Base-by-base conservation (phyloP, 352 stramenopile species). In the Peronospora destructor region DNA sequence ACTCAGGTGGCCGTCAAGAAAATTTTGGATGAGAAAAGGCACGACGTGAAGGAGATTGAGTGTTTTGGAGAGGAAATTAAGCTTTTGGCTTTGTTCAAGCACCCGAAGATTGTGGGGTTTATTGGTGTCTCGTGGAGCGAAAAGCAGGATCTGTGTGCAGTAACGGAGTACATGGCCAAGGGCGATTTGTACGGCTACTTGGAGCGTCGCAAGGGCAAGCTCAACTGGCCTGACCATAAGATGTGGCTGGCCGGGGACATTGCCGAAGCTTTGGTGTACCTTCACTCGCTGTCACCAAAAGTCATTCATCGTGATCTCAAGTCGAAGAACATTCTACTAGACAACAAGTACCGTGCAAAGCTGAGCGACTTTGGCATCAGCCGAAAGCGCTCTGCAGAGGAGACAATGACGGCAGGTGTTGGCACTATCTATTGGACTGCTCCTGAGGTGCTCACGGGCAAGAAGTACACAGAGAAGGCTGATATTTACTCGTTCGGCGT, bases 291-390 rank as follows among this genome's bases (percentile, higher is more conserved):
- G 16, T 80, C 71, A 36, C 78, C 78, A 23, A 87, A 84, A 61
- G 67, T 94, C 54, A 89, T 94, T 61, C 80, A 91, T 55, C 76
- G 79, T n/a, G 76, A 88, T 48, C 64, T 90, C 52, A 90, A 90
- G 64, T 88, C 76, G 16, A 84, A 84, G 49, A 86, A 86, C 42
- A 65, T 83, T 23, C 13, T 83, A 23, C 43, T 83, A n/a, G 56
- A 70, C 40, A 60, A 43, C 43, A 52, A 66, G 25, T 66, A 64
- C 53, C 66, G 71, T 37, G 74, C 75, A 14, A 88, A 88, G 40
- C 48, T 88, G 21, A 85, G 71, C 39, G 71, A 87, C 53, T 87
- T 87, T 49, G 76, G 78, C 21, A 86, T 91, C 56, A 85, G 73
- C 28, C 70, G 75, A 16, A 74, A 91, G 38, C 73, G 78, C 1